Conservation (phyloP, 371 early-diverging fungal genomes). For the Actinomucor elegans region DNA sequence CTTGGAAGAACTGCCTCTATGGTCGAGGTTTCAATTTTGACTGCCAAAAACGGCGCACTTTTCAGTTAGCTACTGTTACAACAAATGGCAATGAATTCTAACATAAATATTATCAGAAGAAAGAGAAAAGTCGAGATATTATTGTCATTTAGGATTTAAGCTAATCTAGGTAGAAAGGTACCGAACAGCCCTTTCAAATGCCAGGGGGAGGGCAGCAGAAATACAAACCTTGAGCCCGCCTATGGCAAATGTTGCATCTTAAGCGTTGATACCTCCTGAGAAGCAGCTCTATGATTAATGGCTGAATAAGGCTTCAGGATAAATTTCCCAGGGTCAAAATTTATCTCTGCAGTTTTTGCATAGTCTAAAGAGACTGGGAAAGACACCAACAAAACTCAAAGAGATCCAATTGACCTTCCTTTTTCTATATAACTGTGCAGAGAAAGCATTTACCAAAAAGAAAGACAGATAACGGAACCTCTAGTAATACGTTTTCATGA, state of each 20-base stretch:
- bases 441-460: background rate
- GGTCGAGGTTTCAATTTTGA: background rate
- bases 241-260: background rate
- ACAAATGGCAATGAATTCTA: too few species aligned
- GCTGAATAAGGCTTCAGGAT: background rate
- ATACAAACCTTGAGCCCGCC: background rate
- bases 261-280: background rate
- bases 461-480: background rate
- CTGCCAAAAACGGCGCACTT: background rate
- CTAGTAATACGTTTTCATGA: background rate
- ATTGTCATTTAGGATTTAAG: background rate
- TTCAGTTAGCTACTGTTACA: background rate
- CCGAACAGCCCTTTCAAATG: background rate
- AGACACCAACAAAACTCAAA: background rate
- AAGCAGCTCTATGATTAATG: background rate
- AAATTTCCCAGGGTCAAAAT: background rate
- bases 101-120: background rate
- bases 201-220: background rate
- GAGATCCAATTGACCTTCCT: background rate
- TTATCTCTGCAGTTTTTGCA: background rate
- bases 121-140: background rate
- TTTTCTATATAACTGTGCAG: background rate
- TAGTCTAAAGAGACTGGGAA: background rate
- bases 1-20: background rate
- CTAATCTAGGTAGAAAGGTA: background rate